Evolutionary conservation across 179 eudicot genomes (phyloP).

Genomic region (Beta macrorhiza): DNA sequence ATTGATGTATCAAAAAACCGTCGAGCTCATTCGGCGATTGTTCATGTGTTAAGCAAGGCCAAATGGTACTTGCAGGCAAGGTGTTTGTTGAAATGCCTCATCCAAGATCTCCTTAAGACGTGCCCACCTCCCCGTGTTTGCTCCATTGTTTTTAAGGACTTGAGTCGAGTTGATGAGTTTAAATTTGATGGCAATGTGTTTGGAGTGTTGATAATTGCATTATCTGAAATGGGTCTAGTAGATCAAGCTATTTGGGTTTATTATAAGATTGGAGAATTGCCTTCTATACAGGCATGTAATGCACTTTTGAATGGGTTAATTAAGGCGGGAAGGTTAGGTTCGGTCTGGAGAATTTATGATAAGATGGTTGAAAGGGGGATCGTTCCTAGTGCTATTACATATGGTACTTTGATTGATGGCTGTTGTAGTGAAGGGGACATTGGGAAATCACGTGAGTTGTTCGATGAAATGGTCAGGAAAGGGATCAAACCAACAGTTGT

Average conservation of each 20-base stretch:
- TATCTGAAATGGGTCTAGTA: constrained; percentile 61
- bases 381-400: constrained; percentile 54
- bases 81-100: constrained; percentile 73
- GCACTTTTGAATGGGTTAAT: constrained; percentile 64
- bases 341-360: constrained; percentile 58
- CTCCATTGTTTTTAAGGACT: constrained; percentile 46
- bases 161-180: constrained; percentile 36
- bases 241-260: constrained; percentile 84
- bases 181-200: constrained; percentile 41
- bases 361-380: constrained; percentile 48
- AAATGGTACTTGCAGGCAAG: constrained; percentile 60
- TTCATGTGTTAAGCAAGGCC: constrained; percentile 45
- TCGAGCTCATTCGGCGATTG: constrained; percentile 47
- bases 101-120: constrained; percentile 39
- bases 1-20: constrained; percentile 43
- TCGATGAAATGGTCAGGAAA: constrained; percentile 62
- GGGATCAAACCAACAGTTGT: constrained; percentile 60
- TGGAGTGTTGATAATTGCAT: constrained; percentile 59
- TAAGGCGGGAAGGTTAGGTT: constrained; percentile 43
- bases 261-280: constrained; percentile 46
- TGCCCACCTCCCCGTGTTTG: constrained; percentile 50
- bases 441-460: constrained; percentile 40
- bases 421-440: constrained; percentile 52
- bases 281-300: constrained; percentile 64
- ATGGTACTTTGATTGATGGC: constrained; percentile 66